Evolutionary conservation across 352 stramenopile genomes (phyloP), one percentile per base, ranked within the genome.

Genomic region (Phytopythium aichiense): DNA sequence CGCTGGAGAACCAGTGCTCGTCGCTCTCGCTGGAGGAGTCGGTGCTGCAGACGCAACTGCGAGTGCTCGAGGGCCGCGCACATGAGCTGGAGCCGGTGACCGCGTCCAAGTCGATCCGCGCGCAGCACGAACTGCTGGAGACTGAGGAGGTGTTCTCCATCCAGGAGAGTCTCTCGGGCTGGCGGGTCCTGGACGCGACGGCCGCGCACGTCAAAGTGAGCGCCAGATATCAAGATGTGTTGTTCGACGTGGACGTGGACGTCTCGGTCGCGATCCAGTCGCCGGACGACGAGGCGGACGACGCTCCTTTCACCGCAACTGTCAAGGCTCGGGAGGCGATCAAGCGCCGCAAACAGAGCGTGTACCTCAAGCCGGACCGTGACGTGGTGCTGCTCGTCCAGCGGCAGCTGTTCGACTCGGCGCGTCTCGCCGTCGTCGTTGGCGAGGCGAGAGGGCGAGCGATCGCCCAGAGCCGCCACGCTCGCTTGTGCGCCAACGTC

Each of bases 11-110:
- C 13, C 58, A 88, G 38, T 89, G 81, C 45, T 79, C 82, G 15
- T 77, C 75, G 13, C 64, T 94, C 4, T 77, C 77, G 18, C 67
- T 94, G 11, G 74, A 94, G 59, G 83, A 81, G 6, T 89, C 79
- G 0, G 77, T 92, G 33, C 58, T 91, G 1, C 68, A 81, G 45
- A 80, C 82, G 53, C 77, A 84, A 38, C 65, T 91, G n/a, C 74
- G 75, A 15, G 73, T 79, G n/a, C 62, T 85, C n/a, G 73, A 87
- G 54, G 76, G 68, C 30, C 56, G 74, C 28, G 78, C 74, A 8
- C 66, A 72, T 7, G 72, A 87, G 61, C 56, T 85, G n/a, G 72
- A 80, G 43, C 72, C 72, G 2, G 72, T 80, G 12, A 80, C 72
- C 37, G 57, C 67, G n/a, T 60, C 45, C 25, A 62, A 64, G 54